Percentiles rank a stretch among this genome's conserved stretches.
Evolutionary conservation across 2,329 filamentous ascomycete species (phyloP).

Genomic region (Paracamarosporium sp.): DNA sequence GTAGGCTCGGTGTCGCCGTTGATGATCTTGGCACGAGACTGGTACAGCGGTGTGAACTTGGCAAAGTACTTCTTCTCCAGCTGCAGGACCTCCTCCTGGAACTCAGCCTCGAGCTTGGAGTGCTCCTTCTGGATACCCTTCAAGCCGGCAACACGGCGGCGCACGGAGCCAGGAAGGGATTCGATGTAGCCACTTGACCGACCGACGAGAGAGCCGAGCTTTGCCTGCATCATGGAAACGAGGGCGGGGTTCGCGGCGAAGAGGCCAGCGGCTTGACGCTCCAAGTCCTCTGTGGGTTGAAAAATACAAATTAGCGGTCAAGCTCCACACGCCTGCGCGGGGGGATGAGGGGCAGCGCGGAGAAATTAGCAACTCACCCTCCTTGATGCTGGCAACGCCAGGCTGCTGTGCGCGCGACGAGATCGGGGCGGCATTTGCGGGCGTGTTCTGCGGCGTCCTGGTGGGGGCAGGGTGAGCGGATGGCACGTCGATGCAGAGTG

Average conservation of each 20-base stretch:
- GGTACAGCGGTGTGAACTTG: slow-evolving; percentile 96
- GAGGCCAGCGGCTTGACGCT: slow-evolving; percentile 87
- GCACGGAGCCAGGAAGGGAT: slow-evolving; percentile 86
- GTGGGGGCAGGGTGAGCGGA: slow-evolving; percentile 36
- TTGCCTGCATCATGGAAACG: slow-evolving; percentile 97
- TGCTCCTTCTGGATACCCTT: slow-evolving; percentile 99
- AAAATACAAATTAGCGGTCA: slow-evolving; percentile 47
- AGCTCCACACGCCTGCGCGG: slow-evolving; percentile 27
- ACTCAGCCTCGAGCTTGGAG: slow-evolving; percentile 96
- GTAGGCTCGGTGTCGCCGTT: slow-evolving; percentile 87
- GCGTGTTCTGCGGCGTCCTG: slow-evolving; percentile 98
- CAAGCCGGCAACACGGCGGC: slow-evolving; percentile 90
- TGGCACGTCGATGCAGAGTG: slow-evolving; percentile 39
- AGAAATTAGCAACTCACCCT: slow-evolving; percentile 68
- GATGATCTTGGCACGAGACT: slow-evolving; percentile 92
- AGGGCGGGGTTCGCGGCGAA: slow-evolving; percentile 96
- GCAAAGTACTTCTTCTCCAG: slow-evolving; percentile 99
- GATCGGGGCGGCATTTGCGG: slow-evolving; percentile 93
- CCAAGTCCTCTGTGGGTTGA: slow-evolving; percentile 77
- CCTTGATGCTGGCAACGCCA: slow-evolving; percentile 91
- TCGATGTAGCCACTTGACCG: slow-evolving; percentile 98
- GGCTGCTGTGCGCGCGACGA: slow-evolving; percentile 97
- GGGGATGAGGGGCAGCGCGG: slow-evolving; percentile 37
- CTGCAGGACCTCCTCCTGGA: slow-evolving; percentile 97
- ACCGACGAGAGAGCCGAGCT: slow-evolving; percentile 90